Evolutionary conservation across 192 early-diverging fungal genomes (phyloP).

Genomic region (Mycoemilia scoparia): DNA sequence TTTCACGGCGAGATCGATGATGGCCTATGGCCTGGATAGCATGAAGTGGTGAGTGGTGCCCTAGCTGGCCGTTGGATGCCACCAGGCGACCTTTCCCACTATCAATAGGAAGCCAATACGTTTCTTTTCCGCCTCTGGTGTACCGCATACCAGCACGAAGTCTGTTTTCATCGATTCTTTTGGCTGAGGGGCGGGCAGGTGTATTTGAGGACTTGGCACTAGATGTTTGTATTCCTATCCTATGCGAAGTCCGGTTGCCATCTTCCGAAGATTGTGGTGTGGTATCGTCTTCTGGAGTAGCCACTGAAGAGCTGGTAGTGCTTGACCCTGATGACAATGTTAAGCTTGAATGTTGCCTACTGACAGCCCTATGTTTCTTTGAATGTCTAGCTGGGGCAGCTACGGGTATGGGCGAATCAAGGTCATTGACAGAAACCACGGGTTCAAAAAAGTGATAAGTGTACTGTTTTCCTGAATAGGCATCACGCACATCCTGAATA

Average conservation of each 20-base stretch:
- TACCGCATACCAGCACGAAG: constrained; percentile 34
- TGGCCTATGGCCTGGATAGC: too few relatives aligned
- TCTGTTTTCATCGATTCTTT: constrained; percentile 23
- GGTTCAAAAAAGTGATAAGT: constrained; percentile 65
- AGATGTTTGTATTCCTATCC: too few relatives aligned
- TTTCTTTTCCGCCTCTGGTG: constrained; percentile 29
- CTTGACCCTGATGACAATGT: constrained; percentile 30
- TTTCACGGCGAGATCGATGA: constrained; percentile 16
- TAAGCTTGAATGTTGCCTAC: too few relatives aligned
- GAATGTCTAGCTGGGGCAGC: constrained; percentile 25
- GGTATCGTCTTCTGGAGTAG: constrained; percentile 5
- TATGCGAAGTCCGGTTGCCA: too few relatives aligned
- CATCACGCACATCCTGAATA: constrained; percentile 56
- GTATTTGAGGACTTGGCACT: constrained; percentile 1
- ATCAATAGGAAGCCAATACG: constrained; percentile 34
- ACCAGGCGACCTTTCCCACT: constrained; percentile 2
- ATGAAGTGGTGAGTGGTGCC: constrained; percentile 20
- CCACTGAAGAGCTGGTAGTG: constrained; percentile 2
- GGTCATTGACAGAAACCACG: constrained; percentile 36
- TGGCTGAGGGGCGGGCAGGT: constrained; percentile 1
- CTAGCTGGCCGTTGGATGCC: constrained; percentile 11
- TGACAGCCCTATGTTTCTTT: too few relatives aligned
- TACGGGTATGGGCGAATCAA: constrained; percentile 31
- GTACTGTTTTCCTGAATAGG: constrained; percentile 58
- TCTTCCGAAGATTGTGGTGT: constrained; percentile 1